phyloP scores from a whole-genome alignment of 2,329 filamentous ascomycete species.

The Ophiostoma ulmi region DNA sequence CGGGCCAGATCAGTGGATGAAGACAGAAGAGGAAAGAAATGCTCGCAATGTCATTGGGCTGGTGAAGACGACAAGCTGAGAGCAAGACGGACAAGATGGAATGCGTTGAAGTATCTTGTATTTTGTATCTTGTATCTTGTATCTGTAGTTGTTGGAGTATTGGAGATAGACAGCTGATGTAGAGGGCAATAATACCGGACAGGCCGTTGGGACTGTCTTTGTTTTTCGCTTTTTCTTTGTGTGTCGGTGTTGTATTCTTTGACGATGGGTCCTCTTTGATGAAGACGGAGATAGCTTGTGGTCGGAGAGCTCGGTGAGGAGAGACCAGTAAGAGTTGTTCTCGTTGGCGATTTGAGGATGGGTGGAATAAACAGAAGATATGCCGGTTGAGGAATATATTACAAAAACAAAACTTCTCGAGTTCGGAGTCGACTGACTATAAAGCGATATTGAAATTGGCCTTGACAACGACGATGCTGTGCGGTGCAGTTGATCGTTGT shows the following conservation, averaged over 20 bases:
- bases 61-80: neutral
- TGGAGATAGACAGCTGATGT: neutral
- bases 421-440: neutral
- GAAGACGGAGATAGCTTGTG: neutral
- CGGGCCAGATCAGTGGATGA: neutral
- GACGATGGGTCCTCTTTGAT: neutral
- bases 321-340: neutral
- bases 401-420: too few relatives aligned
- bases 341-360: neutral
- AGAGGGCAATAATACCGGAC: neutral
- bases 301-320: neutral
- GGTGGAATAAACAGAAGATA: neutral
- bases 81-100: neutral
- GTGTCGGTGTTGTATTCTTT: neutral
- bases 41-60: neutral
- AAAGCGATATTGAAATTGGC: too few relatives aligned
- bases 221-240: neutral
- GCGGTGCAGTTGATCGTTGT: too few relatives aligned
- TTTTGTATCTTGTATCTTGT: neutral
- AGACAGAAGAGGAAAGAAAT: neutral
- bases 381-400: neutral
- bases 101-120: neutral
- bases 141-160: neutral
- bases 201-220: neutral
- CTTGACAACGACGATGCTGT: neutral